Base-by-base conservation (phyloP, 495 filamentous ascomycete genomes). In the Podospora appendiculata region DNA sequence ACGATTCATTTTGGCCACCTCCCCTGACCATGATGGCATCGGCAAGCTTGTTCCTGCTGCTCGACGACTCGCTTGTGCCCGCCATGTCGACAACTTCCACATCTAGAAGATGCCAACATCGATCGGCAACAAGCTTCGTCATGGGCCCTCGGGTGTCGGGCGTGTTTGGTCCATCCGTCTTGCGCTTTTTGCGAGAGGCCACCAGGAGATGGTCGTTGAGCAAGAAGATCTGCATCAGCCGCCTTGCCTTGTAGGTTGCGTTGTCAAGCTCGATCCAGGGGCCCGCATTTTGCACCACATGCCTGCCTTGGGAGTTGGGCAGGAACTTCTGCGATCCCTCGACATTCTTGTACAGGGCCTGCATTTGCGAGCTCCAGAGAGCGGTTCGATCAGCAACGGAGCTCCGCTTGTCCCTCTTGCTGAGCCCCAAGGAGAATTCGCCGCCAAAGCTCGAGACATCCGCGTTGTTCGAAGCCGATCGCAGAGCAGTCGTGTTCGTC, bases 291-390 rank as follows among this genome's bases (percentile, higher is more conserved):
- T 90, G 77, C 8, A 97, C 79, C 41, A 99, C 87, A 64, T 97
- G 93, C 41, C 93, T 82, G 14, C 93, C 93, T 13, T 89, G 85
- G 18, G 90, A 80, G 40, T 93, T 92, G 1, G 93, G 93, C 2
- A 99, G 74, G 56, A 92, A 97, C 63, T 96, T 97, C 59, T 99
- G 93, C 7, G 90, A 94, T 1, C 93, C 94, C 63, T 96, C 94
- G 9, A 99, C 87, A 6, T 83, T 86, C 66, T 95, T 97, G 85
- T 92, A 99, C 25, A 99, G 71, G 3, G 85, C 84, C 60, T 81
- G 86, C 64, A 90, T 79, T 68, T 97, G 94, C 4, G 86, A 80
- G 60, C 84, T 95, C 89, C 94, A 96, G 64, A 99, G 84, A 19
- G 85, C 92, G 34, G 94, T 93, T n/a, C 96, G 73, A 60, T 97